Evolutionary conservation across 805 yeast genomes (phyloP).

Genomic region (Starmerella floricola): DNA sequence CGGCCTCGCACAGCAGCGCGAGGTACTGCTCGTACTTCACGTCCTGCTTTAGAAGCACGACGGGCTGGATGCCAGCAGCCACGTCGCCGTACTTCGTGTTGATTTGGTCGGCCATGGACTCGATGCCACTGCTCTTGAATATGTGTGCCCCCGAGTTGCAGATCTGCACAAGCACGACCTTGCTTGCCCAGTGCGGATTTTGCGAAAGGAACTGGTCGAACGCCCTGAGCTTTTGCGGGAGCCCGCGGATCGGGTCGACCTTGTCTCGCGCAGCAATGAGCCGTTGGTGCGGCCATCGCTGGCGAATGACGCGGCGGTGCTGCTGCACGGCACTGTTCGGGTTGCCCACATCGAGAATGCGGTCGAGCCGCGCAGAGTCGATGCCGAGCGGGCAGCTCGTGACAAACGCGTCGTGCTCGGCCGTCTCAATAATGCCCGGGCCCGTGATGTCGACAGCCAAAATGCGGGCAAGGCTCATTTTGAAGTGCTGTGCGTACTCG

Average conservation of each 20-base stretch:
- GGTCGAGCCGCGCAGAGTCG: constrained; percentile 36
- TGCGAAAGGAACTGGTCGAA: constrained; percentile 64
- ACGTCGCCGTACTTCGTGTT: constrained; percentile 60
- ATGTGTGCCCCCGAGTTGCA: constrained; percentile 40
- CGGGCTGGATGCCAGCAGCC: constrained; percentile 62
- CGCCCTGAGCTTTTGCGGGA: constrained; percentile 75
- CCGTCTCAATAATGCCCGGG: constrained; percentile 73
- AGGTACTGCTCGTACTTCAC: constrained; percentile 80
- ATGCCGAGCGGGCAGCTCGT: constrained; percentile 33
- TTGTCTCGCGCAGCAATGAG: constrained; percentile 82
- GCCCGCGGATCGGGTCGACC: constrained; percentile 74
- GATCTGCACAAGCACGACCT: constrained; percentile 70
- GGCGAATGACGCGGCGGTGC: constrained; percentile 47
- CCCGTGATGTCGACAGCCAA: constrained; percentile 66
- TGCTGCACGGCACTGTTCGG: constrained; percentile 32
- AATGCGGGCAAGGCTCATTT: constrained; percentile 77
- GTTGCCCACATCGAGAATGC: constrained; percentile 34
- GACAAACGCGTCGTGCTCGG: constrained; percentile 30
- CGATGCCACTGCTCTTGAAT: constrained; percentile 38
- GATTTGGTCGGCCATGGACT: constrained; percentile 71
- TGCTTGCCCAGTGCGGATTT: constrained; percentile 58
- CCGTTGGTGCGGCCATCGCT: constrained; percentile 60
- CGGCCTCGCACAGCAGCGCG: constrained; percentile 77
- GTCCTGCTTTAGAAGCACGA: constrained; percentile 77
- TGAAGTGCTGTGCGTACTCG: constrained; percentile 86